Base-by-base conservation (phyloP, 352 stramenopile species). In the Globisporangium middletonii region DNA sequence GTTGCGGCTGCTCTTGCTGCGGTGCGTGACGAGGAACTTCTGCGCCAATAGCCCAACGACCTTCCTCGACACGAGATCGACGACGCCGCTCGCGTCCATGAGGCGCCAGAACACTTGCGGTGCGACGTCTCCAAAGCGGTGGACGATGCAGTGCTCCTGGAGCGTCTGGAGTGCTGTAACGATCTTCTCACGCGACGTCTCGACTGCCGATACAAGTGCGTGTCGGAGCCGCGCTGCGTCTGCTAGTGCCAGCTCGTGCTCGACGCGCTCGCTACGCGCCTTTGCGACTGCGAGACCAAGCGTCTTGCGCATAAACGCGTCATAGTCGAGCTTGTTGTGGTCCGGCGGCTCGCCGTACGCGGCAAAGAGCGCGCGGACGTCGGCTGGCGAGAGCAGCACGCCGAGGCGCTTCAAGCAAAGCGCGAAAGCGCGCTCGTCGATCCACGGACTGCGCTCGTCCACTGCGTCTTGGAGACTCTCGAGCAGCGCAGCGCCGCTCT, bases 61-160 rank as follows among this genome's bases (percentile, higher is more conserved):
- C 62, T 70, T 68, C 15, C 67, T 77, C 0, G 77, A 75, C 0
- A 86, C 13, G n/a, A 88, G 49, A 1, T 74, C 50, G 1, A 64
- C 55, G 15, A 86, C 65, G 37, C 75, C 75, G 23, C 70, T 73
- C 15, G 61, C 53, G 12, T 84, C 64, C 61, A 86, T 74, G n/a
- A 81, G 56, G 47, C 73, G 75, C 71, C 75, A 84, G 13, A 84
- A 50, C 30, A 61, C 69, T 1, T 60, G 54, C 6, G 64, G 53
- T 0, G 58, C 30, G 30, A 84, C 65, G 11, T 72, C 62, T 8
- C 44, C 56, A 57, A 84, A 79, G 9, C 67, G 65, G 26, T 79
- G 68, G 18, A 83, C 58, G 4, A 84, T 67, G 30, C 77, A 88
- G 44, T 79, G 79, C 53, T 86, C 77, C 46, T 78, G 62, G 18